Base-by-base conservation (phyloP, 352 stramenopile genomes). In the Phytopythium vexans region DNA sequence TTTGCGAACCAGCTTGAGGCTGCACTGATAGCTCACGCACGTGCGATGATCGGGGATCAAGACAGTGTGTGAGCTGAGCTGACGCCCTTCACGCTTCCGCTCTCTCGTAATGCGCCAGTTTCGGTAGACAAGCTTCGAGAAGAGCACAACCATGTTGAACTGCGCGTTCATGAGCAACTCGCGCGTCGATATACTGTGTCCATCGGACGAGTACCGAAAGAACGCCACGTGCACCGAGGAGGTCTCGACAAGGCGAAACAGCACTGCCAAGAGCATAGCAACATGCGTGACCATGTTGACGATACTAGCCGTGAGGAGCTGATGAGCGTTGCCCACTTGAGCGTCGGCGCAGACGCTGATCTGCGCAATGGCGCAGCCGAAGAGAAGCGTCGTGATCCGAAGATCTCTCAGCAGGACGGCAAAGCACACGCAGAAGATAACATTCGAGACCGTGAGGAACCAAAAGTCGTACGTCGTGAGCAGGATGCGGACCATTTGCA, bases 391-490 rank as follows among this genome's bases (percentile, higher is more conserved):
- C 5, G 66, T 45, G 11, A 69, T 51, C 3, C 66, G 66, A 8
- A 62, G 14, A 16, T 70, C 65, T 6, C 41, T 37, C 8, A 73
- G 32, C 2, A 67, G 53, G 10, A 62, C 34, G 21, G 12, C 47
- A 21, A 71, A 68, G 35, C 54, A 61, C 3, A 54, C 10, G 1
- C 50, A 45, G 32, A 71, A 71, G 27, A 68, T 44, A 27, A 68
- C n/a, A 38, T 74, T 74, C 37, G 54, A 56, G 10, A 65, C 38
- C 8, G 62, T 67, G 49, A 72, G 60, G 38, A 67, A 64, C 58
- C 63, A 69, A 15, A 72, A 75, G 39, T 72, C 62, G 40, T 72
- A 72, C 4, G 66, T 67, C 10, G 33, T n/a, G 31, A 70, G 44
- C 14, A 72, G 56, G 14, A 75, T 27, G 0, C 39, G 46, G 16